These are phyloP conservation scores for Microcos paniculata DNA, from an alignment of 345 rosid species.

Conservation along the genomic window DNA sequence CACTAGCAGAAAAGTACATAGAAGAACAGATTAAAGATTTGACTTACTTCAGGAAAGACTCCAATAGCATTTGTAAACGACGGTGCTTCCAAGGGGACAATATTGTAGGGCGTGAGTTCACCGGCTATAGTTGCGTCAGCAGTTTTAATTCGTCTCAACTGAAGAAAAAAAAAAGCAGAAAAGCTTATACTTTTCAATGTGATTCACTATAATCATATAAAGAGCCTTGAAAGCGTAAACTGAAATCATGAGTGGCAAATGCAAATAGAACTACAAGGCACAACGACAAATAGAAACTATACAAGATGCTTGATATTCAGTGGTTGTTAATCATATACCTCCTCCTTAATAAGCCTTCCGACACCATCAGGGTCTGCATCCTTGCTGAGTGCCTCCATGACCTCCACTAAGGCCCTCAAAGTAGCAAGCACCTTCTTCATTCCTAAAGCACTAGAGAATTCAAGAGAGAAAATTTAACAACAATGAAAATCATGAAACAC, in stretches of 20 bases:
- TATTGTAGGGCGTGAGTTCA: slow-evolving; percentile 86
- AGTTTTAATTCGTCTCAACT: slow-evolving; percentile 70
- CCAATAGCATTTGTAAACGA: slow-evolving; percentile 83
- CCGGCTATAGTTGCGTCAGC: slow-evolving; percentile 63
- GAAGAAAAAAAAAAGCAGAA: slow-evolving; percentile 26
- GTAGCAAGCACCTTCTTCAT: slow-evolving; percentile 87
- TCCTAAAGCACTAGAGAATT: slow-evolving; percentile 31
- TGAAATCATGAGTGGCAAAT: neutral
- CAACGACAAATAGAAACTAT: neutral
- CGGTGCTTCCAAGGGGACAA: slow-evolving; percentile 88
- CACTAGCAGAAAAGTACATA: neutral
- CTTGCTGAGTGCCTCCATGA: slow-evolving; percentile 83
- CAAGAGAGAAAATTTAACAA: neutral
- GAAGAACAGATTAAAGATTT: slow-evolving; percentile 15
- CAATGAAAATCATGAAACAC: neutral
- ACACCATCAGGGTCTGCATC: slow-evolving; percentile 89
- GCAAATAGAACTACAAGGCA: neutral
- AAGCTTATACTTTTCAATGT: neutral
- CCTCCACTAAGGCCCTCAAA: slow-evolving; percentile 82
- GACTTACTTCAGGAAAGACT: slow-evolving; percentile 85
- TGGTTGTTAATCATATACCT: slow-evolving; percentile 44
- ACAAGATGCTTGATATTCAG: slow-evolving; percentile 10
- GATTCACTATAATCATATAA: too few species aligned
- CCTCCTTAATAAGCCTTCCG: slow-evolving; percentile 80
- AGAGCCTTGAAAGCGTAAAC: neutral